Conservation (phyloP, 768 basidiomycete species). For the Boletus subparvulus region DNA sequence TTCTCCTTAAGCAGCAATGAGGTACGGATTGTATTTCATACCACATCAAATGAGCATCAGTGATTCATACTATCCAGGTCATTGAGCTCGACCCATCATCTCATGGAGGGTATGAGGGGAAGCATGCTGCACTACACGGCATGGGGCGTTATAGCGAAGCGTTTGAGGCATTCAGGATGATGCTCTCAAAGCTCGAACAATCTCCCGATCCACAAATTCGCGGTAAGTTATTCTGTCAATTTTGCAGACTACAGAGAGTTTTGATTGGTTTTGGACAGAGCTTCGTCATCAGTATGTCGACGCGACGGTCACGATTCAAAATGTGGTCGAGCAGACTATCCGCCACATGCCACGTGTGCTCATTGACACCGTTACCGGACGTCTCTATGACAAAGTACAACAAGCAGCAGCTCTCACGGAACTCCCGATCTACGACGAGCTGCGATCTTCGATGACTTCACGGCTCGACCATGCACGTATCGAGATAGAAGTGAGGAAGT, state of each 20-base stretch:
- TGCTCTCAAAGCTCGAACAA: neutral
- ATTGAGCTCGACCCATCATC: neutral
- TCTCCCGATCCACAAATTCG: neutral
- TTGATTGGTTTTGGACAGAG: neutral
- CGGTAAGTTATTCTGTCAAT: neutral
- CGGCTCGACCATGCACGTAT: neutral
- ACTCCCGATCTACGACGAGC: neutral
- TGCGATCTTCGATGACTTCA: conserved; percentile 1
- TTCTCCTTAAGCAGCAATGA: conserved; percentile 6
- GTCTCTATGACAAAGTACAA: neutral
- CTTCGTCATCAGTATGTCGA: neutral
- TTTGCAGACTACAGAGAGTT: neutral
- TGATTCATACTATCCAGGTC: neutral
- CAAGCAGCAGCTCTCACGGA: conserved; percentile 5
- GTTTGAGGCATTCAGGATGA: neutral
- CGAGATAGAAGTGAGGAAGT: neutral
- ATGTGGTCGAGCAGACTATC: neutral
- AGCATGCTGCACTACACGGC: neutral
- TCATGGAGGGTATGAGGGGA: neutral
- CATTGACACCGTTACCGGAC: conserved; percentile 4
- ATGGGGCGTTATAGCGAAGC: neutral
- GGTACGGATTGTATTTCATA: neutral
- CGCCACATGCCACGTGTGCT: neutral
- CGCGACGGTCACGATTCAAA: neutral
- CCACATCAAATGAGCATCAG: too few species aligned